Conservation (phyloP, 176 grass and related monocot genomes). For the Tillandsia fasciculata region DNA sequence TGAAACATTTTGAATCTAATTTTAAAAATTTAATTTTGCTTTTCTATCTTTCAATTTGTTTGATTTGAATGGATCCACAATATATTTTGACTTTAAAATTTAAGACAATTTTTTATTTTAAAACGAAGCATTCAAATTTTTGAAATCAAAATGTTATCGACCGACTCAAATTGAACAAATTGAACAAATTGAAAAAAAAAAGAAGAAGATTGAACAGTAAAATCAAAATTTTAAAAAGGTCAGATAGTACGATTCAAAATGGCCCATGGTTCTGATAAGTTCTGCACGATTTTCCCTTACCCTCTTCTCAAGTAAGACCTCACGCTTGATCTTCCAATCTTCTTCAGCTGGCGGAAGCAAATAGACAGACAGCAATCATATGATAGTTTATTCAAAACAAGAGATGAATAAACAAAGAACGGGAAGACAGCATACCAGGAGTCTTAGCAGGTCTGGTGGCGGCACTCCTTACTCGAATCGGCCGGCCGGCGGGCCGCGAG, state of each 20-base stretch:
- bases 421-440: constrained; percentile 36
- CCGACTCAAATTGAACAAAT: too few relatives aligned
- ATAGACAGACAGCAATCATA: constrained; percentile 8
- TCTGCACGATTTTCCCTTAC: constrained; percentile 17
- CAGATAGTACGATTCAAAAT: not conserved
- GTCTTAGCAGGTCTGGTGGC: constrained; percentile 85
- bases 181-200: too few relatives aligned
- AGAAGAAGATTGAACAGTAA: too few relatives aligned
- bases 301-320: constrained; percentile 68
- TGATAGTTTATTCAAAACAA: constrained; percentile 4
- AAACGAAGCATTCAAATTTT: too few relatives aligned
- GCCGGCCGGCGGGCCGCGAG: constrained; percentile 11
- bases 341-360: constrained; percentile 58
- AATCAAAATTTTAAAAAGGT: too few relatives aligned
- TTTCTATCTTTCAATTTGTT: too few relatives aligned
- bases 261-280: not conserved
- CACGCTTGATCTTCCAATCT: constrained; percentile 88
- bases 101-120: too few relatives aligned
- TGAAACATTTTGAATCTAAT: too few relatives aligned
- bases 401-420: not conserved
- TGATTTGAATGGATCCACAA: too few relatives aligned
- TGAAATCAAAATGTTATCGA: too few relatives aligned
- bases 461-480: constrained; percentile 45
- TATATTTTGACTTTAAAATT: too few relatives aligned
- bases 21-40: too few relatives aligned